phyloP scores from a whole-genome alignment of 768 basidiomycete genomes.

The Boletus vinaceobasis region DNA sequence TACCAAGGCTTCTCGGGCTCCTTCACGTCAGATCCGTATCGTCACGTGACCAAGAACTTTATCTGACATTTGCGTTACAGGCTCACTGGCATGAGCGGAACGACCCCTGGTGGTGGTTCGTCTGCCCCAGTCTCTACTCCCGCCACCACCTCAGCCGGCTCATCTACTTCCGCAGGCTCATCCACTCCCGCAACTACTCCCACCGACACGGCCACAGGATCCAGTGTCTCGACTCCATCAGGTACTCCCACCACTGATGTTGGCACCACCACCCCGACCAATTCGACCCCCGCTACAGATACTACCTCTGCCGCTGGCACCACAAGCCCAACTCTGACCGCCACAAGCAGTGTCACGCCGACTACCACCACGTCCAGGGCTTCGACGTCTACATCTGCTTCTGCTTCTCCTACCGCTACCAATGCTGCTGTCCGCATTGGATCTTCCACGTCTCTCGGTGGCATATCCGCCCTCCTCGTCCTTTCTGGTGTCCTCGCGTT shows the following conservation, averaged over 20 bases:
- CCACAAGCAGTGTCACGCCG: conserved; percentile 23
- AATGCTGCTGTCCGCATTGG: conserved; percentile 23
- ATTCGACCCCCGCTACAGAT: conserved; percentile 1
- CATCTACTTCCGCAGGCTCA: conserved; percentile 15
- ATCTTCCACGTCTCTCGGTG: conserved; percentile 18
- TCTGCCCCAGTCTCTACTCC: conserved; percentile 9
- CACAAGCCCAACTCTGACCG: conserved; percentile 33
- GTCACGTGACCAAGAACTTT: not conserved
- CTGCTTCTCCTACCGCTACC: conserved; percentile 16
- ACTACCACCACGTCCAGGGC: conserved; percentile 33
- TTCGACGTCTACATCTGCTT: conserved; percentile 5
- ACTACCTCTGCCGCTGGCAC: conserved; percentile 4
- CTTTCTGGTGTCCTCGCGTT: conserved; percentile 23
- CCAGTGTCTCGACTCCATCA: conserved; percentile 5
- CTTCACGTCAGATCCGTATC: conserved; percentile 46
- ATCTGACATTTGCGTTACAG: conserved; percentile 32
- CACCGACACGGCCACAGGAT: not conserved
- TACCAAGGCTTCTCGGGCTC: conserved; percentile 49
- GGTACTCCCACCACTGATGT: conserved; percentile 14
- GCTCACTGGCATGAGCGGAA: conserved; percentile 58
- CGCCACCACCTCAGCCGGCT: conserved; percentile 5
- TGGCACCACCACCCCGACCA: conserved; percentile 9
- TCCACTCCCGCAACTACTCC: conserved; percentile 5
- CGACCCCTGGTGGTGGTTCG: conserved; percentile 27
- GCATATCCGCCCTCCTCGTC: conserved; percentile 17